Conservation (phyloP, 192 early-diverging fungal species). For the Haplosporangium gracile region DNA sequence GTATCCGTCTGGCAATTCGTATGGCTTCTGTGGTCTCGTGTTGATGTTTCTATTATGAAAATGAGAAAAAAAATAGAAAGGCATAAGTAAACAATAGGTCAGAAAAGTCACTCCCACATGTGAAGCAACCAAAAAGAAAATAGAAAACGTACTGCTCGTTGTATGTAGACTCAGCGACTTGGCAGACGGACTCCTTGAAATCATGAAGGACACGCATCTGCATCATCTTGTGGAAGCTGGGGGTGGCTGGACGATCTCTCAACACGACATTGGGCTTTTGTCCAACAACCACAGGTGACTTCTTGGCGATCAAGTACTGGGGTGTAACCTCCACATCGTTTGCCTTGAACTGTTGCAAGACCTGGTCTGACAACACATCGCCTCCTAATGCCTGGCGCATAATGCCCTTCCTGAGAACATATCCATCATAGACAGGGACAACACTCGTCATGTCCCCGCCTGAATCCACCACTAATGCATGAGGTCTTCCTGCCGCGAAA, state of each 20-base stretch:
- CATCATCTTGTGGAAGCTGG: constrained; percentile 81
- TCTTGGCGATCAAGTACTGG: constrained; percentile 86
- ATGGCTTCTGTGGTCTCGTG: constrained; percentile 83
- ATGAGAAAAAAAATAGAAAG: not conserved
- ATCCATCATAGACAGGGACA: constrained; percentile 98
- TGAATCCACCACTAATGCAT: constrained; percentile 93
- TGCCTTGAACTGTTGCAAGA: constrained; percentile 70
- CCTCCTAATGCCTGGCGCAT: constrained; percentile 84
- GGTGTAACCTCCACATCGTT: constrained; percentile 80
- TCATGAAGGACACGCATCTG: constrained; percentile 86
- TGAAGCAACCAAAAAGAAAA: not conserved
- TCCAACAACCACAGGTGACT: constrained; percentile 79
- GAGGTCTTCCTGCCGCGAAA: constrained; percentile 90
- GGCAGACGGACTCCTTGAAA: constrained; percentile 95
- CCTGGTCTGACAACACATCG: constrained; percentile 84
- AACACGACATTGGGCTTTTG: constrained; percentile 68
- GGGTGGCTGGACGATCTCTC: constrained; percentile 70
- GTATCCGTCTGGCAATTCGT: constrained; percentile 97
- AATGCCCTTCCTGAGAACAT: constrained; percentile 90
- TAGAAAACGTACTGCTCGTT: constrained; percentile 70
- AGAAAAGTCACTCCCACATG: not conserved
- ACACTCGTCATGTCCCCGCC: constrained; percentile 91
- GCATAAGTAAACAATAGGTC: not conserved
- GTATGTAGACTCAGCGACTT: constrained; percentile 80
- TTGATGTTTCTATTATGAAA: constrained; percentile 57